Evolutionary conservation across 164 flowering plant genomes (phyloP), one percentile per base, ranked within the genome.

Genomic region (Malania oleifera): DNA sequence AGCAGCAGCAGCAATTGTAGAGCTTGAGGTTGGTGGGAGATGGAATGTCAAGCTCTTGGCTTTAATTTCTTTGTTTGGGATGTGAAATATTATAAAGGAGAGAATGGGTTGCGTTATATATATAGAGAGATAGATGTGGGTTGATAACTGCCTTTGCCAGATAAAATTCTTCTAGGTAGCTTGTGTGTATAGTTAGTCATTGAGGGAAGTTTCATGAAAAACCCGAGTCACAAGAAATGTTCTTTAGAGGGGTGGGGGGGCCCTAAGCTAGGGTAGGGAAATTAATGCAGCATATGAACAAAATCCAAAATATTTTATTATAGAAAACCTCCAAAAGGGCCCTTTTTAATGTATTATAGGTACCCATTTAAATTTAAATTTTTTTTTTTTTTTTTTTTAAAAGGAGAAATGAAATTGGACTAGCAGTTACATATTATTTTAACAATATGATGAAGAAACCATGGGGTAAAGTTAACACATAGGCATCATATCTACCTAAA

Each of bases 211-310:
- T 71, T 61, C 73, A 70, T 55, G 78, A 70, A 75, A 60, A 70
- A 61, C 76, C 73, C 69, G 65, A 43, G 48, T 59, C 59, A 73
- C 78, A 77, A 80, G 82, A 73, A 69, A 73, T 58, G 78, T 60
- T 57, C 38, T 1, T 34, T 12, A 7, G 38, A 7, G 38, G 38
- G 38, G 39, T 28, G n/a, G 38, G 20, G 38, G 53, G 34, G 52
- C 29, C 38, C 25, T 23, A 11, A 14, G 18, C 7, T 34, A 12
- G 54, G 12, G 25, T 14, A 23, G 5, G 12, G 31, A 24, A 19
- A 38, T 39, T 44, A 22, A 45, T 65, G 61, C 58, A 38, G 52
- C 24, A 26, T 52, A 64, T 75, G 50, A 69, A 65, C 71, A 68
- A 71, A 57, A 52, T 14, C 68, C 76, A 61, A 67, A 48, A 22